These are phyloP conservation scores for Aristolochia californica DNA, from an alignment of 164 flowering plant genomes.

Conservation along the genomic window DNA sequence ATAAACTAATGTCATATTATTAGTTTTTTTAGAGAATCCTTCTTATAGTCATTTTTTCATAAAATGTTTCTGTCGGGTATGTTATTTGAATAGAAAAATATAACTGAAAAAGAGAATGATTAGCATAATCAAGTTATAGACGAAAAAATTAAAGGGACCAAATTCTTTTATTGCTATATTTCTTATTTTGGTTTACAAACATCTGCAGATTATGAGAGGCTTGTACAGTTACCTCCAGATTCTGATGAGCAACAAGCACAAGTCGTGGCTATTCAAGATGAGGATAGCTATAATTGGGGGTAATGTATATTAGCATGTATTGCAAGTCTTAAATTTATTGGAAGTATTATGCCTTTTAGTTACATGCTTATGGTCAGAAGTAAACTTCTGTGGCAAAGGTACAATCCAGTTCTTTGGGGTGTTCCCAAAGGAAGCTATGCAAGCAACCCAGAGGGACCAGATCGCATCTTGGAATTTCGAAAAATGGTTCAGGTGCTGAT, in stretches of 20 bases:
- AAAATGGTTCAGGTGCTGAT: slow-evolving; percentile 78
- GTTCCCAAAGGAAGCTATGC: slow-evolving; percentile 99
- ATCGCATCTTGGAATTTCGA: slow-evolving; percentile 73
- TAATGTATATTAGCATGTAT: slow-evolving; percentile 14
- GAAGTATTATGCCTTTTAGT: background rate
- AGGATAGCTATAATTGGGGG: slow-evolving; percentile 98
- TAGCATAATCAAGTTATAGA: background rate
- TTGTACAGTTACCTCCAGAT: slow-evolving; percentile 74
- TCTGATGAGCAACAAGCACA: slow-evolving; percentile 80
- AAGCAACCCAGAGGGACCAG: slow-evolving; percentile 63
- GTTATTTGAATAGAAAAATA: too few relatives aligned
- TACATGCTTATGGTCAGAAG: background rate
- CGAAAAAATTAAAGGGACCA: background rate
- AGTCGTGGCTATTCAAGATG: slow-evolving; percentile 58
- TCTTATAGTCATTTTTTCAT: too few relatives aligned
- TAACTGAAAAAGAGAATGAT: background rate
- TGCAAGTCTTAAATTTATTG: background rate
- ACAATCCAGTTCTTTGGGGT: slow-evolving; percentile 95
- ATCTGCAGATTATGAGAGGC: slow-evolving; percentile 38
- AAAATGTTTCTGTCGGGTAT: too few relatives aligned
- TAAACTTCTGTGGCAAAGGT: slow-evolving; percentile 27
- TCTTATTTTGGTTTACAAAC: background rate
- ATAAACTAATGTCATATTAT: too few relatives aligned
- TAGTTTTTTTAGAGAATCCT: too few relatives aligned
- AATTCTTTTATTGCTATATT: background rate